Evolutionary conservation across 495 filamentous ascomycete genomes (phyloP), one percentile per base, ranked within the genome.

Genomic region (Geopyxis carbonaria): DNA sequence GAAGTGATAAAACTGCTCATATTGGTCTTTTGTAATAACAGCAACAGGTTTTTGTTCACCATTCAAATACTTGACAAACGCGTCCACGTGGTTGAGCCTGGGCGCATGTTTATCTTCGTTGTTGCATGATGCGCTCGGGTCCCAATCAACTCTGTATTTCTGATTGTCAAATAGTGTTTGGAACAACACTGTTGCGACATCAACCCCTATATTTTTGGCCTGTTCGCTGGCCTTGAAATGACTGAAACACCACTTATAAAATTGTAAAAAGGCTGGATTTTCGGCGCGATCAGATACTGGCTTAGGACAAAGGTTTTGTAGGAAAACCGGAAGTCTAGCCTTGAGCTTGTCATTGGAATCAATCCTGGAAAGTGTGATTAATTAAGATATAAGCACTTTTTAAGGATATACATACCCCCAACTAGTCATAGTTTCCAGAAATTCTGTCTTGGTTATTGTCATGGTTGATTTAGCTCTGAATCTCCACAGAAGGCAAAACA

Each of bases 1-100:
- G 37, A 56, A 55, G 11, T 49, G 41, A 3, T 57, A n/a, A 38
- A 56, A 55, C 19, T 54, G 53, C 20, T 55, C 47, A 34, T 46
- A 56, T 16, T 56, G 52, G 22, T 56, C 52, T 32, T 40, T 50
- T 4, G 48, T 56, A 18, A 56, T 55, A 29, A 55, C 52, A 13
- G 42, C 38, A 5, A 48, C 45, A 13, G 51, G 37, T 11, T 21
- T 36, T 11, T 43, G 38, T 9, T 43, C 39, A 14, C 43, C 40
- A 16, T 23, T 22, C 22, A 56, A 40, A 35, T 53, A 56, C 22
- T 55, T 42, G 13, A 51, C 31, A 31, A 56, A 56, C 0, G 52
- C 44, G 9, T 46, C 42, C 14, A 41, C 46, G 19, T 56, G 52
- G 2, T 51, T 46, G 28, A 56, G 51, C 7, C 42, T n/a, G 15